Percentiles rank a stretch among this genome's conserved stretches.
phyloP scores from a whole-genome alignment of 192 early-diverging fungal genomes.

The Coemansia sp. region DNA sequence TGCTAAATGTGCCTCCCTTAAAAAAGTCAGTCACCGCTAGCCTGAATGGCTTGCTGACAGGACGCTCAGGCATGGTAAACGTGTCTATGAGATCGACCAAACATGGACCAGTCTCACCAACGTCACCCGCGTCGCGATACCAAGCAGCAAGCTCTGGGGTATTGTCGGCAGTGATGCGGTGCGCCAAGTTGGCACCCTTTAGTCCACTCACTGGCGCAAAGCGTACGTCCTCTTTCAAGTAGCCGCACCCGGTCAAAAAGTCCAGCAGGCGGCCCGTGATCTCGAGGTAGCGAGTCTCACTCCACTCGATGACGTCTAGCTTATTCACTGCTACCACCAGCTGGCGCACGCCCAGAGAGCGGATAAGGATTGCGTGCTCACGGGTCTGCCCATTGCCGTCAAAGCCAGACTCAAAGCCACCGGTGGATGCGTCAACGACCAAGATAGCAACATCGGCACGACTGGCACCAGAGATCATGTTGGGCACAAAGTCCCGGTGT shows the following conservation, averaged over 20 bases:
- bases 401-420: constrained; percentile 97
- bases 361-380: constrained; percentile 91
- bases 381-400: constrained; percentile 92
- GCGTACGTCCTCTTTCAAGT: constrained; percentile 67
- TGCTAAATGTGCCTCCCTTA: constrained; percentile 73
- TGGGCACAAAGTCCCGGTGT: constrained; percentile 98
- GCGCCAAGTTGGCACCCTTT: constrained; percentile 82
- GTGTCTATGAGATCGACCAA: constrained; percentile 76
- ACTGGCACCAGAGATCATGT: constrained; percentile 94
- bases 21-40: constrained; percentile 89
- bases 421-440: constrained; percentile 84
- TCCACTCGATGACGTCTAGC: constrained; percentile 88
- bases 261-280: constrained; percentile 66
- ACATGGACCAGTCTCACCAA: constrained; percentile 61
- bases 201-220: constrained; percentile 95
- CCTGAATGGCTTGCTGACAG: constrained; percentile 80
- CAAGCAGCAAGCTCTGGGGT: constrained; percentile 58
- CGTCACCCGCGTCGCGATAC: constrained; percentile 58
- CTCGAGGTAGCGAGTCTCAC: constrained; percentile 73
- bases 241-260: constrained; percentile 83
- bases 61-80: constrained; percentile 72
- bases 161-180: constrained; percentile 30
- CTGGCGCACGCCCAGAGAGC: constrained; percentile 90
- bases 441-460: constrained; percentile 94
- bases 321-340: constrained; percentile 96